Base-by-base conservation (phyloP, 148 eudicot species). In the Amaranthus hypochondriacus region DNA sequence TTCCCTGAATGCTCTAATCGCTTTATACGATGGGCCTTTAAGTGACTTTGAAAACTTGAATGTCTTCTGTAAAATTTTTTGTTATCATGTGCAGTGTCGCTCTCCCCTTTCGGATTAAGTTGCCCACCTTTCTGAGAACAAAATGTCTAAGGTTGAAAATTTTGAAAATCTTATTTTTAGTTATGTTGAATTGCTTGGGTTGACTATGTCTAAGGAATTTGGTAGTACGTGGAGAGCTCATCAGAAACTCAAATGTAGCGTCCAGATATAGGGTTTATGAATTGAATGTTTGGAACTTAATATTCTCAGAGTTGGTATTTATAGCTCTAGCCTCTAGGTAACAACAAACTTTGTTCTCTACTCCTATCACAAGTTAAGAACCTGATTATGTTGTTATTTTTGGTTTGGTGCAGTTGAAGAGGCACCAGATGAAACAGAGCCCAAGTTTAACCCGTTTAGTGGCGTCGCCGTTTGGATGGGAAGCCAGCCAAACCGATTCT, bases 381-480 rank as follows among this genome's bases (percentile, higher is more conserved):
- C 4, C 3, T 63, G 21, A 71, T 28, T 15, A 21, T 56, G 15
- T 68, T 51, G 46, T 18, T 53, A 54, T 62, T 28, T 28, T 1
- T 28, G 39, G 39, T 2, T 28, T 56, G 58, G 11, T 81, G 75
- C 85, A 86, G 92, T 72, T 76, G 85, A 84, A 75, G 94, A 85
- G 79, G 74, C 82, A 73, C 76, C 89, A 47, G 80, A 77, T 7
- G 94, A 89, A 76, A 53, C 74, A 12, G 97, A 87, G 80, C 97
- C 88, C 28, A 93, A 93, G 72, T 89, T 91, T 42, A 93, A 89
- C 75, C 92, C 98, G 46, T 93, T 93, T 71, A 85, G 84, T n/a
- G 98, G 98, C 18, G 55, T 74, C 47, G 97, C 80, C 92, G 97
- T 14, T 82, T 93, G 86, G 97, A 89, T 65, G 97, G 98, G 67